Base-by-base conservation (phyloP, 1,139 yeast genomes). In the Debaryomyces psychrophilus region DNA sequence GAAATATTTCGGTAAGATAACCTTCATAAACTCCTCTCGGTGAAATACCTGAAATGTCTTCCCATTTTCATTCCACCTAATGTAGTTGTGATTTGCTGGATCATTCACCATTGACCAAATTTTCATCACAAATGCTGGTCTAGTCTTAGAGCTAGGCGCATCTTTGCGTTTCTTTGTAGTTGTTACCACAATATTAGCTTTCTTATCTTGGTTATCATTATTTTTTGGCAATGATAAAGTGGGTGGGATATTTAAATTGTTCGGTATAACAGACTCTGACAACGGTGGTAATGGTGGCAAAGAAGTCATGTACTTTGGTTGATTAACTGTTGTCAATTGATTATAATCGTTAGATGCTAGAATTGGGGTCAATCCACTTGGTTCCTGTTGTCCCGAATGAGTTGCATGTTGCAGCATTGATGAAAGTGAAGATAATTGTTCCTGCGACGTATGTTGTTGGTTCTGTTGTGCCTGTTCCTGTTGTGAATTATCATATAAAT, bases 61-160 rank as follows among this genome's bases (percentile, higher is more conserved):
- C 2, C 99, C 99, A 62, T 88, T 92, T 2, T 82, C 80, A 57
- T 83, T 76, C 99, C 99, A 93, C 41, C 83, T 75, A 37, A 93
- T 92, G 56, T 83, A 82, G 38, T 84, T 79, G 14, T 76, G 65
- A 62, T 92, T 92, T 1, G 69, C 62, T 0, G 81, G 73, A 61
- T 92, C 97, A 62, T 90, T 90, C 9, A 93, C 92, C 97, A 93
- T 93, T 29, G 86, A 81, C 98, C 98, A 93, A 28, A 93, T 73
- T 63, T 93, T 93, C 74, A 85, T 82, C 5, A 93, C 96, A 69
- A 93, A 93, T 0, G 96, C 95, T 1, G 97, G 96, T 46, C 90
- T 59, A 1, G 76, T 58, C 49, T 73, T 73, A 8, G 77, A 72
- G 1, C 67, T 70, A 11, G 58, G 52, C 3, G 56, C 52, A 33